These are phyloP conservation scores for Ambrosiella xylebori DNA, from an alignment of 2,329 filamentous ascomycete genomes.

Conservation along the genomic window DNA sequence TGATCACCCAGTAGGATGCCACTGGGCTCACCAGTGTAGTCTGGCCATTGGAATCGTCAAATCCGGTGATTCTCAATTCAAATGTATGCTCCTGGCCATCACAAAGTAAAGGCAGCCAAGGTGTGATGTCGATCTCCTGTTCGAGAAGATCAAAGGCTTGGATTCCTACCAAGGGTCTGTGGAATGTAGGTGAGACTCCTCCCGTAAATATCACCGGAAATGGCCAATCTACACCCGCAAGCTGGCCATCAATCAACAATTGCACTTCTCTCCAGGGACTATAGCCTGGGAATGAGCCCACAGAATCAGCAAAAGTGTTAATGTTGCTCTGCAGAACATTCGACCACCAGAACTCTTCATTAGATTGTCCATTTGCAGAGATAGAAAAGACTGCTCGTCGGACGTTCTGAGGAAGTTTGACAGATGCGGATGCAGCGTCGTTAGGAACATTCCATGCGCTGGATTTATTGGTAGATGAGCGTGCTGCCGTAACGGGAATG, in stretches of 20 bases:
- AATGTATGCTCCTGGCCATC: conserved; percentile 50
- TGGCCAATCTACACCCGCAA: conserved; percentile 65
- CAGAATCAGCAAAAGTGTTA: conserved; percentile 37
- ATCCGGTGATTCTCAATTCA: conserved; percentile 47
- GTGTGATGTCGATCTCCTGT: conserved; percentile 67
- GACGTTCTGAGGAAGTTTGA: conserved; percentile 48
- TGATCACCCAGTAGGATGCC: conserved; percentile 49
- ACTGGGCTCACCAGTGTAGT: conserved; percentile 25
- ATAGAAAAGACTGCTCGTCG: conserved; percentile 57
- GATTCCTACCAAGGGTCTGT: conserved; percentile 61
- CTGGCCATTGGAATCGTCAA: conserved; percentile 36
- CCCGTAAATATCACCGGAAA: conserved; percentile 73
- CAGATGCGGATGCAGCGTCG: conserved; percentile 39
- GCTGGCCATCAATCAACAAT: conserved; percentile 50
- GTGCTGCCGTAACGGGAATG: conserved; percentile 45
- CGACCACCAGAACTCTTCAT: conserved; percentile 75
- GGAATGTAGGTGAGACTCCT: conserved; percentile 57
- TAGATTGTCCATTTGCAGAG: conserved; percentile 57
- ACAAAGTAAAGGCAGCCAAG: conserved; percentile 53
- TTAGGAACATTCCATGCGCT: conserved; percentile 53
- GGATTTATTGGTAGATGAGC: conserved; percentile 30
- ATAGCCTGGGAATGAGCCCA: conserved; percentile 44
- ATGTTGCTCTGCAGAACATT: conserved; percentile 51
- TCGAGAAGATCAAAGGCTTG: conserved; percentile 66
- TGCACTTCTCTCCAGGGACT: conserved; percentile 67